Evolutionary conservation across 2,329 filamentous ascomycete species (phyloP).

Genomic region (Diaporthe sp.): DNA sequence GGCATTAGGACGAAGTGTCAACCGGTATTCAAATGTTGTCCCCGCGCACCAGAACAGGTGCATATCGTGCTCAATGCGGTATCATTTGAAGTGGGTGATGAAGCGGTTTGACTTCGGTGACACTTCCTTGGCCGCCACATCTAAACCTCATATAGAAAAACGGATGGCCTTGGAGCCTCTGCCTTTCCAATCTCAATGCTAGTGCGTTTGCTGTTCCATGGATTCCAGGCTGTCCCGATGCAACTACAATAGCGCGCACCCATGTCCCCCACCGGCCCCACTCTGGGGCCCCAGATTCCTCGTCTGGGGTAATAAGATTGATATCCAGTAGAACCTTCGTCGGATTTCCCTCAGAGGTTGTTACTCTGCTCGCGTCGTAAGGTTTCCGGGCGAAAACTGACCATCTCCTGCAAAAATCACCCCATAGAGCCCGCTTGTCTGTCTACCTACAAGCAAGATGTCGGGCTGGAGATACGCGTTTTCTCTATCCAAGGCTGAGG

Average conservation of each 20-base stretch:
- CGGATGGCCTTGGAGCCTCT: not conserved
- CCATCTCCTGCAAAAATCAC: not conserved
- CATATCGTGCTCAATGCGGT: not conserved
- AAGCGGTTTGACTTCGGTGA: constrained; percentile 1
- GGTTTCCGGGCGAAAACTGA: constrained; percentile 17
- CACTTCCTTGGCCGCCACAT: constrained; percentile 1
- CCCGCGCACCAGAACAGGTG: not conserved
- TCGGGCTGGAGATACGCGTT: constrained; percentile 23
- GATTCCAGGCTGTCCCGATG: not conserved
- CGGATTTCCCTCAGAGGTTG: not conserved
- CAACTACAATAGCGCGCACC: constrained; percentile 15
- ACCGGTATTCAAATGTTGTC: not conserved
- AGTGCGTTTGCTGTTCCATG: constrained; percentile 17
- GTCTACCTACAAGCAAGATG: not conserved
- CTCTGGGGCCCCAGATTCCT: constrained; percentile 15
- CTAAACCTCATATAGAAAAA: not conserved
- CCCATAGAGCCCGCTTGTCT: constrained; percentile 1
- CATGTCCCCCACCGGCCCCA: constrained; percentile 29
- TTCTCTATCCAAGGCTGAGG: constrained; percentile 23
- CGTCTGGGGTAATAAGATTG: constrained; percentile 27
- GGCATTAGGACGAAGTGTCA: not conserved
- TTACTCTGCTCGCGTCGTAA: not conserved
- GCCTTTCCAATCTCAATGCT: constrained; percentile 5
- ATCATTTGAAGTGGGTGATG: not conserved
- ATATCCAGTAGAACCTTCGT: constrained; percentile 7